These are phyloP conservation scores for Dentiscutata heterogama DNA, from an alignment of 371 early-diverging fungal species.

Conservation along the genomic window DNA sequence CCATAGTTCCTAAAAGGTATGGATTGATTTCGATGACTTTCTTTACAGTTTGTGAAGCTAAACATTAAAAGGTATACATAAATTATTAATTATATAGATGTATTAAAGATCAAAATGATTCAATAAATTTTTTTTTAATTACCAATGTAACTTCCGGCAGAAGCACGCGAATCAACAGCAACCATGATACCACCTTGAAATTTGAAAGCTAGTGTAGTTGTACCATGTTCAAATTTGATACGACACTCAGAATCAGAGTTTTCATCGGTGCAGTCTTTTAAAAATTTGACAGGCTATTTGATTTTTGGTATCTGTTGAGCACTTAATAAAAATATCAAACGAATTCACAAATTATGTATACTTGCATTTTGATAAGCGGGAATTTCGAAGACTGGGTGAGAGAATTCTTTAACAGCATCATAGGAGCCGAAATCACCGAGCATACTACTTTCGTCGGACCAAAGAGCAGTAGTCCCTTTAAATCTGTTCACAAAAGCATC, in stretches of 20 bases:
- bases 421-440: conserved; percentile 52
- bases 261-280: conserved; percentile 70
- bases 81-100: background rate
- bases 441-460: conserved; percentile 45
- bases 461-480: conserved; percentile 55
- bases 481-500: conserved; percentile 69
- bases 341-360: background rate
- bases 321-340: background rate
- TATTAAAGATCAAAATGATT: background rate
- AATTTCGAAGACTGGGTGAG: conserved; percentile 79
- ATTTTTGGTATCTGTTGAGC: background rate
- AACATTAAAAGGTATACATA: background rate
- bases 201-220: conserved; percentile 99
- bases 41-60: conserved; percentile 98
- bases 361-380: conserved; percentile 79
- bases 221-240: conserved; percentile 97
- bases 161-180: conserved; percentile 99
- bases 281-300: conserved; percentile 71
- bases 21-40: conserved; percentile 99
- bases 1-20: conserved; percentile 99
- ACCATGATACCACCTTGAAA: conserved; percentile 98
- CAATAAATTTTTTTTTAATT: conserved; percentile 40
- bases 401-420: conserved; percentile 73
- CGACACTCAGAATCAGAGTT: conserved; percentile 64
- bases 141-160: conserved; percentile 98